A percentile compares a stretch with the other conserved stretches of the same genome.
Conservation (phyloP, 371 early-diverging fungal genomes). For the Chytridiales sp. region DNA sequence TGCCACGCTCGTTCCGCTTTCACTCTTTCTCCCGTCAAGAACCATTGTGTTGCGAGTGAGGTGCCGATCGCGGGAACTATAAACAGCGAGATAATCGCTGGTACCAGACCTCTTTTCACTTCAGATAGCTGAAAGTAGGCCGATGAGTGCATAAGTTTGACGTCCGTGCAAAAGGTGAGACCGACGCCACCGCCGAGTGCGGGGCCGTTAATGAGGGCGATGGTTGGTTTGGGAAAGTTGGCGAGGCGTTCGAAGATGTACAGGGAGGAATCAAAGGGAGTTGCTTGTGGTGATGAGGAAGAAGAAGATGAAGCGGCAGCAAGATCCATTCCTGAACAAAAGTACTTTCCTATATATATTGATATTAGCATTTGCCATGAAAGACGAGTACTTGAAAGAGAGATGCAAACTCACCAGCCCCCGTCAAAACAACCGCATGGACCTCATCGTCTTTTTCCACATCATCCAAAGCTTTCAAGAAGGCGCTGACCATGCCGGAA, state of each 20-base stretch:
- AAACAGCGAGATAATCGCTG: slow-evolving; percentile 69
- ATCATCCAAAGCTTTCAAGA: slow-evolving; percentile 46
- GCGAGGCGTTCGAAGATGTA: slow-evolving; percentile 44
- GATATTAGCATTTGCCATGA: not conserved
- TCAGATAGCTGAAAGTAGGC: slow-evolving; percentile 65
- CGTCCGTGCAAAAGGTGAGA: slow-evolving; percentile 63
- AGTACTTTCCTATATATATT: slow-evolving; percentile 52
- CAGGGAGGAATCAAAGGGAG: slow-evolving; percentile 37
- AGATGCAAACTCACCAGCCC: slow-evolving; percentile 45
- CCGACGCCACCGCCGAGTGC: slow-evolving; percentile 75
- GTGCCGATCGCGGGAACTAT: slow-evolving; percentile 66
- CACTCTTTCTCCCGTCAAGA: slow-evolving; percentile 65
- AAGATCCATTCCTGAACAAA: slow-evolving; percentile 74
- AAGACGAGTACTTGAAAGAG: not conserved
- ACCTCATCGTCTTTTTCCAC: slow-evolving; percentile 52
- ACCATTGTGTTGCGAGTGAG: slow-evolving; percentile 57
- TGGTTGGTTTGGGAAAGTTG: slow-evolving; percentile 60
- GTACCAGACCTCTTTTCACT: slow-evolving; percentile 67
- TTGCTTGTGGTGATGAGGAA: too few species aligned
- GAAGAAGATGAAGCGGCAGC: slow-evolving; percentile 29
- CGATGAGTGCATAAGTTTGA: slow-evolving; percentile 51
- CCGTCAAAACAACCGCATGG: slow-evolving; percentile 64
- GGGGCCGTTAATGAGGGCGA: slow-evolving; percentile 69
- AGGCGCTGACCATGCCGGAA: slow-evolving; percentile 48
- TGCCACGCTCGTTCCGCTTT: slow-evolving; percentile 42